Evolutionary conservation across 2,329 filamentous ascomycete genomes (phyloP).

Genomic region (Cryphonectria naterciae): DNA sequence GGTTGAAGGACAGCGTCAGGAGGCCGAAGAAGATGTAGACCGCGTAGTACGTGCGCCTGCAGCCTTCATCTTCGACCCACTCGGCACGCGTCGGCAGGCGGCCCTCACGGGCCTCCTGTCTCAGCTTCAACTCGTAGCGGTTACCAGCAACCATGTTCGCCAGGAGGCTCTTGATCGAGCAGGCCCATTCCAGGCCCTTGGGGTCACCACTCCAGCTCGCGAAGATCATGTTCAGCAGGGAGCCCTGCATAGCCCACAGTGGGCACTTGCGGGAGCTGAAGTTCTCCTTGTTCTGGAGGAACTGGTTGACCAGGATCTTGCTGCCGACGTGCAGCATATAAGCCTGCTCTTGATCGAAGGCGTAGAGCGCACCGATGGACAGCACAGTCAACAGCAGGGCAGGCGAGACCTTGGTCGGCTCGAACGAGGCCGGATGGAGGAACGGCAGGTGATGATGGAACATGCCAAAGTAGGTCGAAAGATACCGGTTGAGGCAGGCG

Average conservation of each 20-base stretch:
- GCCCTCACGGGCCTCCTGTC: slow-evolving; percentile 83
- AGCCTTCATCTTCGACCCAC: slow-evolving; percentile 97
- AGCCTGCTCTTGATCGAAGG: slow-evolving; percentile 95
- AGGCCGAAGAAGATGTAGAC: slow-evolving; percentile 99
- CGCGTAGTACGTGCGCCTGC: slow-evolving; percentile 94
- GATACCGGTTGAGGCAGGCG: slow-evolving; percentile 82
- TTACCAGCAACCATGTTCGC: slow-evolving; percentile 99
- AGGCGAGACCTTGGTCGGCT: slow-evolving; percentile 77
- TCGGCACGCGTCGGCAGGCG: slow-evolving; percentile 78
- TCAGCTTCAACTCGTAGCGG: slow-evolving; percentile 91
- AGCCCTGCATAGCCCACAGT: slow-evolving; percentile 97
- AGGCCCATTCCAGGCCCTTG: slow-evolving; percentile 97
- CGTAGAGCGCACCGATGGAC: slow-evolving; percentile 94
- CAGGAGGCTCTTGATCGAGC: slow-evolving; percentile 96
- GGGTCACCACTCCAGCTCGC: slow-evolving; percentile 98
- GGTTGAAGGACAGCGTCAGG: slow-evolving; percentile 93
- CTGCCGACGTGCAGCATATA: slow-evolving; percentile 98
- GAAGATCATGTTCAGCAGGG: slow-evolving; percentile 97
- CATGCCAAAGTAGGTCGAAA: slow-evolving; percentile 94
- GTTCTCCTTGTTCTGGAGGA: slow-evolving; percentile 96
- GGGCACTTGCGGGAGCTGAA: slow-evolving; percentile 98
- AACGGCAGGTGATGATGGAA: slow-evolving; percentile 98
- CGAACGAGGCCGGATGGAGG: slow-evolving; percentile 89
- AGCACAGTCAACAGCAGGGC: slow-evolving; percentile 86
- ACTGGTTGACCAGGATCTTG: slow-evolving; percentile 95